phyloP scores from a whole-genome alignment of 192 early-diverging fungal genomes.

The Backusella circina region DNA sequence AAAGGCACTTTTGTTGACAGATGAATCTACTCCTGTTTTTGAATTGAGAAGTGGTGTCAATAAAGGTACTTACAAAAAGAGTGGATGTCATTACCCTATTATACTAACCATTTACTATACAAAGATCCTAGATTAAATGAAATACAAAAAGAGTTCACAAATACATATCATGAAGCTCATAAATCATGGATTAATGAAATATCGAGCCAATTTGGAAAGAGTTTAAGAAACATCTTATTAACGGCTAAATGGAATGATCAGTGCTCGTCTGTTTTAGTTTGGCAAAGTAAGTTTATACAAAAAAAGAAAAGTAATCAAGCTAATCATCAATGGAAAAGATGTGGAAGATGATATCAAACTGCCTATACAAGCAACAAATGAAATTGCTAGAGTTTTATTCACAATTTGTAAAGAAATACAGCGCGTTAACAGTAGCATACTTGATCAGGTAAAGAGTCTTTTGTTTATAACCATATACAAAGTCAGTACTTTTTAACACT shows the following conservation, averaged over 20 bases:
- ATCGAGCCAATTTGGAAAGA: conserved; percentile 17
- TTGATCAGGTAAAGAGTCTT: conserved; percentile 43
- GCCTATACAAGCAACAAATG: conserved; percentile 40
- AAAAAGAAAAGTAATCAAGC: neutral
- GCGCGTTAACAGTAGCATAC: conserved; percentile 33
- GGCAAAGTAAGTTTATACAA: conserved; percentile 43
- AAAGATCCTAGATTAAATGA: conserved; percentile 33
- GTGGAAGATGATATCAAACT: conserved; percentile 23
- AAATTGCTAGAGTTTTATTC: conserved; percentile 42
- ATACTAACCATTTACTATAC: conserved; percentile 7
- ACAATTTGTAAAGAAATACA: conserved; percentile 43
- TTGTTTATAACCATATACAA: neutral
- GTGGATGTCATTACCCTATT: neutral
- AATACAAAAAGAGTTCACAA: conserved; percentile 27
- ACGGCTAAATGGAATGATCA: conserved; percentile 39
- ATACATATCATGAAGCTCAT: conserved; percentile 40
- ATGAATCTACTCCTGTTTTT: neutral
- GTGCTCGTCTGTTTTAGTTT: conserved; percentile 37
- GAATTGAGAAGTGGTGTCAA: conserved; percentile 16
- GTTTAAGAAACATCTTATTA: conserved; percentile 24
- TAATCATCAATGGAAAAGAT: neutral
- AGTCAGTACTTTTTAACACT: neutral
- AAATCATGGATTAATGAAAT: conserved; percentile 37
- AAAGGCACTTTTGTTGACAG: neutral
- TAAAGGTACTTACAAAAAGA: conserved; percentile 16